Percentiles rank a stretch among this genome's conserved stretches.
phyloP scores from a whole-genome alignment of 75 land plant genomes.

The Azolla pinnata region DNA sequence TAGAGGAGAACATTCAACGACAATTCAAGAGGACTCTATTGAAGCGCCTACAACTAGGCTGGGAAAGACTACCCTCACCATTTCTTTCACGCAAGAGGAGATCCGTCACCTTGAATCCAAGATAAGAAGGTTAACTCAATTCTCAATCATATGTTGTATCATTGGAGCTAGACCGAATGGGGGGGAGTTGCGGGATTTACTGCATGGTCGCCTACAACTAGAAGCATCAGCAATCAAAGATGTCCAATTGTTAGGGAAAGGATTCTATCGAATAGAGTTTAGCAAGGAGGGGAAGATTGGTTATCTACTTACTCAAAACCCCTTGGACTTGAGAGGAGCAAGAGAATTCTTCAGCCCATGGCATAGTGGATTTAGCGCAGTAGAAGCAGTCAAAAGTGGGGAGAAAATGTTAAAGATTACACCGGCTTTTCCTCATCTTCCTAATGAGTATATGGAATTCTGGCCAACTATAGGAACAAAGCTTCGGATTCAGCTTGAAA shows the following conservation, averaged over 20 bases:
- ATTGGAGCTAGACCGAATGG: neutral
- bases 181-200: neutral
- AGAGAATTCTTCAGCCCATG: neutral
- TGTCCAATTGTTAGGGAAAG: neutral
- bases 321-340: neutral
- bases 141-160: neutral
- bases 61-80: neutral
- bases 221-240: neutral
- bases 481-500: neutral
- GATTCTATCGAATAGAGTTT: neutral
- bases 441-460: neutral
- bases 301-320: neutral
- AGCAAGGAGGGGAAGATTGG: neutral
- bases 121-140: neutral
- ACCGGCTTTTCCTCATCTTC: neutral
- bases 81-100: neutral
- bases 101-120: neutral
- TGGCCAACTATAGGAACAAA: neutral
- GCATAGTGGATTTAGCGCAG: conserved; percentile 1
- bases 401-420: neutral
- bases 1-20: neutral
- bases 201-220: neutral
- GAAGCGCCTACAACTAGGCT: neutral
- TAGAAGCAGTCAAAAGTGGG: neutral
- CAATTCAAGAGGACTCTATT: neutral